phyloP scores from a whole-genome alignment of 2,329 filamentous ascomycete species.

The Ophiostoma australiae region DNA sequence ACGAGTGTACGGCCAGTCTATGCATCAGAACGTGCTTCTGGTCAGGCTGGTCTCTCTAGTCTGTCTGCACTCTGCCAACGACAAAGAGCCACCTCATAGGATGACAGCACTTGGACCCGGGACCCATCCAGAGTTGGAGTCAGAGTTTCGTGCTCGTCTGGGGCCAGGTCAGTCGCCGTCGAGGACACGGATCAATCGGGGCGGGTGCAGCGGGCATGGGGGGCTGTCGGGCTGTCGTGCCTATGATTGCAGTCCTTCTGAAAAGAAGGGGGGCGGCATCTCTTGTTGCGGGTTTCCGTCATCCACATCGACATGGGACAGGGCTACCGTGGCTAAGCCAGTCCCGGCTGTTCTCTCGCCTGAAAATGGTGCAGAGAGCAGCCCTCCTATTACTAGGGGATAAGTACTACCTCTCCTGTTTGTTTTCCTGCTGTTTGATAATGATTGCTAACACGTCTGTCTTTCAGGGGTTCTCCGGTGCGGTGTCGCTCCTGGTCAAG shows the following conservation, averaged over 20 bases:
- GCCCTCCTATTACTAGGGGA: conserved; percentile 45
- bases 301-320: conserved; percentile 32
- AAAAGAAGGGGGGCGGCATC: background rate
- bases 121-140: conserved; percentile 91
- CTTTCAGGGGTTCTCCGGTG: background rate
- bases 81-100: conserved; percentile 27
- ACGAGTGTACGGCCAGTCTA: background rate
- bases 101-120: conserved; percentile 40
- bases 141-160: conserved; percentile 91
- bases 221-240: background rate
- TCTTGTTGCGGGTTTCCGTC: background rate
- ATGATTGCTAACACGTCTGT: conserved; percentile 9
- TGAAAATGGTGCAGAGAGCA: conserved; percentile 46
- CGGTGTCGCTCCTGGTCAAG: background rate
- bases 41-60: background rate
- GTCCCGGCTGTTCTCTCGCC: conserved; percentile 48
- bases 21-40: background rate
- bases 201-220: background rate
- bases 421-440: background rate
- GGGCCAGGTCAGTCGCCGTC: conserved; percentile 30
- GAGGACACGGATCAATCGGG: background rate
- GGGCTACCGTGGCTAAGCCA: conserved; percentile 36
- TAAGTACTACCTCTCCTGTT: conserved; percentile 39
- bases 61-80: conserved; percentile 19
- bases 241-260: conserved; percentile 13